These are phyloP conservation scores for Scutellaria minor DNA, from an alignment of 257 asterid species.

Conservation along the genomic window DNA sequence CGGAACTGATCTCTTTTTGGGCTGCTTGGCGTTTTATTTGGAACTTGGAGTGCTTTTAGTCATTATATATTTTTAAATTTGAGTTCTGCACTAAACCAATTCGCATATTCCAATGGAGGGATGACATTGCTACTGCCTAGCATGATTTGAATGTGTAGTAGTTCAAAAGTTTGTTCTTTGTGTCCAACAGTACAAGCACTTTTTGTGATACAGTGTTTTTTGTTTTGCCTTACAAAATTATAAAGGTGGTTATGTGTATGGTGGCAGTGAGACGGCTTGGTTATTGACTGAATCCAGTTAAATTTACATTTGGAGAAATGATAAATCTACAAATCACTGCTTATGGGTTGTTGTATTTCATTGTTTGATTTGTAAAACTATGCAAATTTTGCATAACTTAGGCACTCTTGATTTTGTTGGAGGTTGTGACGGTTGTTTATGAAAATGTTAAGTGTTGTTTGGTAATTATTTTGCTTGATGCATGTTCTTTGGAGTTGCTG, in stretches of 20 bases:
- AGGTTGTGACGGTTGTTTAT: background rate
- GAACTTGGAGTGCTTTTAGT: no score
- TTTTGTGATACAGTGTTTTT: background rate
- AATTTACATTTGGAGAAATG: no score
- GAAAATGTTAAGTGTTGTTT: background rate
- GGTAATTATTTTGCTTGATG: background rate
- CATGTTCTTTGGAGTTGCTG: slow-evolving; percentile 3
- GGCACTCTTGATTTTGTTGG: background rate
- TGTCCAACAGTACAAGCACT: background rate
- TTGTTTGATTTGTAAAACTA: background rate
- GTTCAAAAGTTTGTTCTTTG: background rate
- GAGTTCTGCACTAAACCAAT: no score
- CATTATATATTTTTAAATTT: no score
- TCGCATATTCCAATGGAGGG: no score
- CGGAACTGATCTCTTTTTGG: no score
- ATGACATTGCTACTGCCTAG: background rate
- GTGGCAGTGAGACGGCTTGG: background rate
- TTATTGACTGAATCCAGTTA: no score
- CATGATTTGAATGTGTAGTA: background rate
- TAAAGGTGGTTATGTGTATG: background rate
- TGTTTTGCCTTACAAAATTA: background rate
- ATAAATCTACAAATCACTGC: no score
- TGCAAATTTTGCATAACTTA: background rate
- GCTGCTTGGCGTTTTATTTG: no score
- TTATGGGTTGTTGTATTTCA: no score